Evolutionary conservation across 2,329 filamentous ascomycete species (phyloP).

Genomic region (Alternaria novae-zelandiae): DNA sequence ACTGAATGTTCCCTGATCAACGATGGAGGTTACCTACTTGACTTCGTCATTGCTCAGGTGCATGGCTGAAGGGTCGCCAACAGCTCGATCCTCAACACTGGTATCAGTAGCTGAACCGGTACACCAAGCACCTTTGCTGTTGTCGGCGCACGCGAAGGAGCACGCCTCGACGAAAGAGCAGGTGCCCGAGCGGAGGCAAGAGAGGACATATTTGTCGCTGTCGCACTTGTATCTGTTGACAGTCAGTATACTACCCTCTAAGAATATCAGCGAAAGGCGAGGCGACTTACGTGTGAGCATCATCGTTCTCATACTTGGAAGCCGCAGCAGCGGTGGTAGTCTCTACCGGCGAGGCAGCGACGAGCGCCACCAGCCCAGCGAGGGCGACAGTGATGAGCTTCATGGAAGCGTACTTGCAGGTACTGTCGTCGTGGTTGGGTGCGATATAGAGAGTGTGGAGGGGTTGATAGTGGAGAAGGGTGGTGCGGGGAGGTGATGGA

Average conservation of each 20-base stretch:
- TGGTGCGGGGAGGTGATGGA: not conserved
- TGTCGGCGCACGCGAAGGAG: not conserved
- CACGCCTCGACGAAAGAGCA: not conserved
- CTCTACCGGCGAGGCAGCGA: not conserved
- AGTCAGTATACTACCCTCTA: not conserved
- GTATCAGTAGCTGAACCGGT: too few relatives aligned
- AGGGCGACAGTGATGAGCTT: constrained; percentile 10
- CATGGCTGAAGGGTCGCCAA: too few relatives aligned
- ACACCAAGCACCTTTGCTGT: not conserved
- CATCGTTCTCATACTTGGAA: not conserved
- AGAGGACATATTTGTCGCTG: not conserved
- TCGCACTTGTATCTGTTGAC: constrained; percentile 1
- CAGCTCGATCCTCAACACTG: too few relatives aligned
- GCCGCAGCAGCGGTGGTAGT: not conserved
- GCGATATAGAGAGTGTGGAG: not conserved
- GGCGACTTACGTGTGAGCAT: not conserved
- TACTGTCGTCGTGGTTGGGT: not conserved
- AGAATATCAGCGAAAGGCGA: not conserved
- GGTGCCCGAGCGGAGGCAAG: not conserved
- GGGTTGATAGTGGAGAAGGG: not conserved
- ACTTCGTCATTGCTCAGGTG: too few relatives aligned
- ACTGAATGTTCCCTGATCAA: too few relatives aligned
- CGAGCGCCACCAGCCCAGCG: constrained; percentile 6
- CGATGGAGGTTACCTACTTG: too few relatives aligned
- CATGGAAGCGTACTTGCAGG: not conserved